These are phyloP conservation scores for Verticillium albo-atrum DNA, from an alignment of 2,329 filamentous ascomycete species.

Conservation along the genomic window DNA sequence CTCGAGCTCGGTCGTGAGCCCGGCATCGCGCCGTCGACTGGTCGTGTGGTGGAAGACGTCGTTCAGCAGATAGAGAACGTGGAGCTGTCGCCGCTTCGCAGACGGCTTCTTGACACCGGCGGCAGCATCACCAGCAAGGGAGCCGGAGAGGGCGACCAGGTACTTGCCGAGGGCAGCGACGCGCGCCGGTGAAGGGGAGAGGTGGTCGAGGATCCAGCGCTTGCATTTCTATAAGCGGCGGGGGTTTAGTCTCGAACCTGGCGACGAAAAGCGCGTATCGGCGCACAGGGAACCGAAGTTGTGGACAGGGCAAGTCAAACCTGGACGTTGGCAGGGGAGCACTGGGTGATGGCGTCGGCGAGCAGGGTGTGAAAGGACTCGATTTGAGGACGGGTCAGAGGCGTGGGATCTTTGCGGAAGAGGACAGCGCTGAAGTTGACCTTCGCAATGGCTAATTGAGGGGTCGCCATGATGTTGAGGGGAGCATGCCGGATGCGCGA, in stretches of 20 bases:
- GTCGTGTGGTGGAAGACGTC: conserved; percentile 71
- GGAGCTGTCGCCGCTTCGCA: conserved; percentile 63
- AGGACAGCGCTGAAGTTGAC: conserved; percentile 72
- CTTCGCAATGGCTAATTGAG: conserved; percentile 73
- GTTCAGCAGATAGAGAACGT: conserved; percentile 73
- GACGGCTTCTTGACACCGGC: conserved; percentile 36
- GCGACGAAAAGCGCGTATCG: conserved; percentile 8
- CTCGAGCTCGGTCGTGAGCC: conserved; percentile 53
- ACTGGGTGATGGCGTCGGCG: conserved; percentile 61
- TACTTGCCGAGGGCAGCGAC: conserved; percentile 70
- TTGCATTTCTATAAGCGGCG: conserved; percentile 69
- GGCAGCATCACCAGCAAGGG: conserved; percentile 30
- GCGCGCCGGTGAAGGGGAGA: conserved; percentile 63
- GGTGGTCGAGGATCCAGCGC: conserved; percentile 73
- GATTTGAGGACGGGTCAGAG: conserved; percentile 65
- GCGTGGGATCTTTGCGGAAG: conserved; percentile 67
- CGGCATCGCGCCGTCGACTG: conserved; percentile 41
- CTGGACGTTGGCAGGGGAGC: conserved; percentile 80
- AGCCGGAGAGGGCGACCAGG: conserved; percentile 63
- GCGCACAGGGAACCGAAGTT: neutral
- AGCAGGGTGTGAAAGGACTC: conserved; percentile 64
- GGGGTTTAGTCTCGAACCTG: conserved; percentile 27
- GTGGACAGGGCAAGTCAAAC: conserved; percentile 52
- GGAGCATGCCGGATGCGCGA: neutral
- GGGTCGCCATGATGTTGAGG: conserved; percentile 51